Evolutionary conservation across 352 stramenopile species (phyloP).

Genomic region (Halophytophthora polymorphica): DNA sequence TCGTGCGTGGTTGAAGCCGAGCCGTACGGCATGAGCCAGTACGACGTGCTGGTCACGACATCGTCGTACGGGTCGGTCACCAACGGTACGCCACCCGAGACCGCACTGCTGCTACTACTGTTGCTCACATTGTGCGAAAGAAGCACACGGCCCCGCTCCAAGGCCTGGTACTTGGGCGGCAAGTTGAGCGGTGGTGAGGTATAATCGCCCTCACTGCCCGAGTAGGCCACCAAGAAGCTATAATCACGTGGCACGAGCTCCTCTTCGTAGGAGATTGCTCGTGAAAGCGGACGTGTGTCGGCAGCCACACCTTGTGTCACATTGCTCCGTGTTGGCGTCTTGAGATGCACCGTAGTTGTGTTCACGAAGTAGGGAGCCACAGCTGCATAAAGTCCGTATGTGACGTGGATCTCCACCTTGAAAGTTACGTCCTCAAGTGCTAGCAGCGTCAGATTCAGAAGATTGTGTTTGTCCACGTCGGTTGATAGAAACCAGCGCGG

Average conservation of each 20-base stretch:
- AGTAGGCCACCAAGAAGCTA: constrained; percentile 89
- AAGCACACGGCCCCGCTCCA: constrained; percentile 92
- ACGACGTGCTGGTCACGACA: constrained; percentile 49
- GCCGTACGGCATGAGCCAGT: constrained; percentile 71
- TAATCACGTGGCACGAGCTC: constrained; percentile 80
- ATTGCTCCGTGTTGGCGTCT: constrained; percentile 66
- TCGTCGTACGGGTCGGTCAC: constrained; percentile 71
- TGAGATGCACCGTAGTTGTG: constrained; percentile 84
- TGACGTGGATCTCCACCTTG: constrained; percentile 95
- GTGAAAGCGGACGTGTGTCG: constrained; percentile 71
- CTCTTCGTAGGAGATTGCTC: constrained; percentile 84
- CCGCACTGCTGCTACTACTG: constrained; percentile 3
- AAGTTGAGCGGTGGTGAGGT: constrained; percentile 91
- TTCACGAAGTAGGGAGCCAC: constrained; percentile 91
- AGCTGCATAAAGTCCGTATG: constrained; percentile 90
- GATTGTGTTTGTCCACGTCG: constrained; percentile 90
- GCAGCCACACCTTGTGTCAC: constrained; percentile 62
- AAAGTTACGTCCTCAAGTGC: constrained; percentile 95
- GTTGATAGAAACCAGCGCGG: constrained; percentile 89
- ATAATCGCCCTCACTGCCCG: constrained; percentile 48
- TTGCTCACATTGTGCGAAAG: constrained; percentile 91
- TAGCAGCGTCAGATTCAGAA: constrained; percentile 93
- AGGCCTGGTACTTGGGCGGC: constrained; percentile 90
- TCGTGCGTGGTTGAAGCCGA: constrained; percentile 78
- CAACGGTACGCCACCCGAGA: constrained; percentile 45